Conservation (phyloP, 2,329 filamentous ascomycete species). For the Pseudocercospora pini-densiflorae region DNA sequence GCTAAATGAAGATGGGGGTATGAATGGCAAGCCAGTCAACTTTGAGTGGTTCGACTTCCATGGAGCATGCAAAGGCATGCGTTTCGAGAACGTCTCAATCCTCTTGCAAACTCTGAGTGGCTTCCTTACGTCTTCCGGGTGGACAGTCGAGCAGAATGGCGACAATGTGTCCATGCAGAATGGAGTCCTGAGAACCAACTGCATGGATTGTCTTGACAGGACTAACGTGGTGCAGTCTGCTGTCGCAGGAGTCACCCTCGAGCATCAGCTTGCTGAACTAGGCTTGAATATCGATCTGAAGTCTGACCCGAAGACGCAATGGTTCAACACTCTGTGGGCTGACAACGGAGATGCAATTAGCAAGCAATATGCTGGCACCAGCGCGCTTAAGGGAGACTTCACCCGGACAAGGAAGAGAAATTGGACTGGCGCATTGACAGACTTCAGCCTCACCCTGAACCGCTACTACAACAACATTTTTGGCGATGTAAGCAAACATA, state of each 20-base stretch:
- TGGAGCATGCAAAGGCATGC: constrained; percentile 90
- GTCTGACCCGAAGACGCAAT: constrained; percentile 76
- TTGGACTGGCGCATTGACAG: constrained; percentile 87
- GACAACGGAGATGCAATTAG: constrained; percentile 97
- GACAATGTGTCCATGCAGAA: constrained; percentile 59
- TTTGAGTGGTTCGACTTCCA: constrained; percentile 99
- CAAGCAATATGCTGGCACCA: constrained; percentile 93
- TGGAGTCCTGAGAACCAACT: constrained; percentile 90
- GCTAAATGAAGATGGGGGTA: constrained; percentile 66
- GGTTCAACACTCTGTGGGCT: constrained; percentile 95
- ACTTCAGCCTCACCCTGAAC: constrained; percentile 85
- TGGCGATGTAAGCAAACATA: constrained; percentile 63
- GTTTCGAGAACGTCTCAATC: constrained; percentile 89
- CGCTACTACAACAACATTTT: constrained; percentile 85
- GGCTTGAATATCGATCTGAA: constrained; percentile 77
- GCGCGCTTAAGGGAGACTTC: constrained; percentile 95
- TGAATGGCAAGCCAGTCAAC: constrained; percentile 59
- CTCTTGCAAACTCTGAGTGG: constrained; percentile 72
- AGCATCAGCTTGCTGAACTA: constrained; percentile 75
- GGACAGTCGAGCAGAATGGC: constrained; percentile 63
- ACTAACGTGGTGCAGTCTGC: constrained; percentile 97
- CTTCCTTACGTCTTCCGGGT: constrained; percentile 72
- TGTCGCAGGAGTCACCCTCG: constrained; percentile 80
- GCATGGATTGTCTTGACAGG: constrained; percentile 96
- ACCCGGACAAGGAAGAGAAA: constrained; percentile 84